Evolutionary conservation across 2,329 filamentous ascomycete species (phyloP).

Genomic region (Nemania abortiva): DNA sequence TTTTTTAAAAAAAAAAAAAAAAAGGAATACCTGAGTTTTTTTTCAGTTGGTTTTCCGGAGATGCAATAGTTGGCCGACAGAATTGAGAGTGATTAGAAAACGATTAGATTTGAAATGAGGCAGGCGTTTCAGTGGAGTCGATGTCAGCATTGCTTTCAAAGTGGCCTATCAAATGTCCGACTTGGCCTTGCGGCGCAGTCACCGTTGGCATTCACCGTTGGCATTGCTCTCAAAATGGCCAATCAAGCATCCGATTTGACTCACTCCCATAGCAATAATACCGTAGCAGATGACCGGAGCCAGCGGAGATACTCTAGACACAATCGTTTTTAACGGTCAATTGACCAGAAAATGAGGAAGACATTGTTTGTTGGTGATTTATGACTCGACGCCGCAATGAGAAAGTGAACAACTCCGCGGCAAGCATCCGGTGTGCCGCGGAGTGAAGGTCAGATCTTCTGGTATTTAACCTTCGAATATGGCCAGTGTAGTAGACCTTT

Average conservation of each 20-base stretch:
- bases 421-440: neutral
- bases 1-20: too few species aligned
- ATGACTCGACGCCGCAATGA: conserved; percentile 18
- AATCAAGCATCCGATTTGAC: conserved; percentile 9
- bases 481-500: conserved; percentile 6
- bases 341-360: neutral
- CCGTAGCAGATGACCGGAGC: neutral
- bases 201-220: conserved; percentile 14
- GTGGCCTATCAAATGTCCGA: neutral
- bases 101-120: neutral
- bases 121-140: neutral
- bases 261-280: conserved; percentile 8
- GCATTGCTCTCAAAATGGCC: conserved; percentile 21
- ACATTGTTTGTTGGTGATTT: conserved; percentile 6
- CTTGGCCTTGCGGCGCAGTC: conserved; percentile 1
- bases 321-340: conserved; percentile 7
- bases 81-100: too few species aligned
- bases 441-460: conserved; percentile 5
- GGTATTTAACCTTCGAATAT: conserved; percentile 16
- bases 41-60: too few species aligned
- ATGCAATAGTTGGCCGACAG: too few species aligned
- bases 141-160: conserved; percentile 8
- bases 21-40: too few species aligned
- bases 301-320: conserved; percentile 3
- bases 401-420: conserved; percentile 18